A percentile compares a stretch with the other conserved stretches of the same genome.
These are phyloP conservation scores for Colletotrichum simmondsii DNA, from an alignment of 2,329 filamentous ascomycete genomes.

Conservation along the genomic window DNA sequence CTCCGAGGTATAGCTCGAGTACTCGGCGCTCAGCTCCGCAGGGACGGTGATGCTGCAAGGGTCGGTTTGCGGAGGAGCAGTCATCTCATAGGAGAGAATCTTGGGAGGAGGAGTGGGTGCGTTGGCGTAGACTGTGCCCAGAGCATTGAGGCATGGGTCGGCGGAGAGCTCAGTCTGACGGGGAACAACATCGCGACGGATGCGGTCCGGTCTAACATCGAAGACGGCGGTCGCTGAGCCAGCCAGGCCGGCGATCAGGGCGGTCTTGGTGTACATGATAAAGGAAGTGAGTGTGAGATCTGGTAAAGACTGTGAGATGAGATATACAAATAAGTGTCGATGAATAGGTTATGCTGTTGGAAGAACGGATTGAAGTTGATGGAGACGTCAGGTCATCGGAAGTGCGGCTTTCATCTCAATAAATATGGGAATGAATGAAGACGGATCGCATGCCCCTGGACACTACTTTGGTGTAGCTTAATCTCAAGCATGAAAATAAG, in stretches of 20 bases:
- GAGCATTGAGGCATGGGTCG: conserved; percentile 34
- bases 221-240: conserved; percentile 36
- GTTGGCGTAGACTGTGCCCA: conserved; percentile 35
- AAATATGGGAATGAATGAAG: not conserved
- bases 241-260: conserved; percentile 38
- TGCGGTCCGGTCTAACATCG: conserved; percentile 30
- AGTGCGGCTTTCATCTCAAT: not conserved
- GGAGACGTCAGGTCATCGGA: not conserved
- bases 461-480: conserved; percentile 1
- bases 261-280: conserved; percentile 40
- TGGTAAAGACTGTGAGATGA: not conserved
- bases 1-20: conserved; percentile 36
- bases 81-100: conserved; percentile 35
- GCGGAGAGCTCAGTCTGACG: conserved; percentile 37
- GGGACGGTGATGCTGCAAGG: conserved; percentile 40
- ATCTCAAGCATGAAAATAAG: conserved; percentile 7
- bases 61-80: conserved; percentile 36
- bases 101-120: conserved; percentile 40
- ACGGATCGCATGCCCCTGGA: not conserved
- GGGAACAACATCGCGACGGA: conserved; percentile 35
- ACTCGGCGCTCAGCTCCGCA: conserved; percentile 34
- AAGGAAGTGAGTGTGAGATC: not conserved
- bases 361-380: not conserved
- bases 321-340: not conserved
- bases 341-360: not conserved